Evolutionary conservation across 176 grass and related monocot species (phyloP), one percentile per base, ranked within the genome.

Genomic region (Hyparrhenia diplandra): DNA sequence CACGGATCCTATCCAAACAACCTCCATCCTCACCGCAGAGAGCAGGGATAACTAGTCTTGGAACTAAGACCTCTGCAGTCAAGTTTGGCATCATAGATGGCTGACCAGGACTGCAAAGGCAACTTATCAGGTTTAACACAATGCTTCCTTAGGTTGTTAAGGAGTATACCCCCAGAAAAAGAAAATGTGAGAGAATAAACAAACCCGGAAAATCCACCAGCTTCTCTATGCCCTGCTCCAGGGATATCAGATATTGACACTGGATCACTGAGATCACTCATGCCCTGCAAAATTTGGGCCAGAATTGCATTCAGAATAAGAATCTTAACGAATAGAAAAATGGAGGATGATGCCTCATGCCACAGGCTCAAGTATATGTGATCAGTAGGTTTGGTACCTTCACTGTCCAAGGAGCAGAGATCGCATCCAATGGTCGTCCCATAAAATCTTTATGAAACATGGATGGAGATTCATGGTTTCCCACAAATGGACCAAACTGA

Each of bases 21-120:
- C 96, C 96, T 83, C 96, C 93, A 91, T 91, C 90, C 32, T 92
- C 90, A 47, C 95, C 92, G 66, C 90, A 91, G 46, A 99, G 84
- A 76, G 89, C 80, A 73, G 83, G 90, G 73, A 93, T 74, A 63
- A 88, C 5, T 87, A 80, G 76, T 85, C 83, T 88, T 76, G 93
- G 96, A 86, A 99, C 91, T 66, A 92, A 74, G 74, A 95, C 74
- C 92, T 95, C 93, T 58, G 89, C 85, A 78, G 90, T 90, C 83
- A 92, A 78, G 75, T 79, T 85, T 71, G 86, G 84, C 49, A 93
- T 39, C 67, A 91, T 51, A 35, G 86, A 69, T 84, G 90, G 74
- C 77, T 93, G 92, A 76, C 71, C 86, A 85, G 87, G 75, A 87
- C 90, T 91, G 77, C 78, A 84, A 73, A 36, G 24, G 76, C n/a